Evolutionary conservation across 495 filamentous ascomycete species (phyloP).

Genomic region (Articulospora tetracladia): DNA sequence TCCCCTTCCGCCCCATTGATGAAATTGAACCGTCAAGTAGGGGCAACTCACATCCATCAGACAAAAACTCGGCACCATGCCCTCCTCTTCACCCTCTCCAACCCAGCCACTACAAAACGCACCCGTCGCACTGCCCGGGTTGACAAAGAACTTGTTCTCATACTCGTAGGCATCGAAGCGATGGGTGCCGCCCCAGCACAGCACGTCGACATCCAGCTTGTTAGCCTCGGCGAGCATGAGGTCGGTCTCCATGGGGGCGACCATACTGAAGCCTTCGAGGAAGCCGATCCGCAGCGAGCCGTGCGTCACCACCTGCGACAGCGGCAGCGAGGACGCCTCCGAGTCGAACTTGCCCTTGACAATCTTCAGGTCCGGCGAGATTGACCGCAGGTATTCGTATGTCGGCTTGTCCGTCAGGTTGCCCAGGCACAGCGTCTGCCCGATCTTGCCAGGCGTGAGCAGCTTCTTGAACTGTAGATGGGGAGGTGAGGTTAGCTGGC

Average conservation of each 20-base stretch:
- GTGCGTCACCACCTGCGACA: constrained; percentile 93
- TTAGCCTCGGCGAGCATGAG: constrained; percentile 87
- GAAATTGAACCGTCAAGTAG: too few relatives aligned
- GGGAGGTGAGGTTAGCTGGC: not conserved
- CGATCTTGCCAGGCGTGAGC: constrained; percentile 95
- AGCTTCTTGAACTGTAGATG: constrained; percentile 88
- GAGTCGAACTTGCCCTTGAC: constrained; percentile 87
- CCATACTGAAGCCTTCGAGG: constrained; percentile 92
- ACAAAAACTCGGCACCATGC: constrained; percentile 91
- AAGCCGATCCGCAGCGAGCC: constrained; percentile 92
- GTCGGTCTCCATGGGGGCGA: constrained; percentile 88
- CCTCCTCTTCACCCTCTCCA: constrained; percentile 69
- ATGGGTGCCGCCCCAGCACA: constrained; percentile 97
- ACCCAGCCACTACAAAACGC: constrained; percentile 62
- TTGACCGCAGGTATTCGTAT: constrained; percentile 88
- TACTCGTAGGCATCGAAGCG: constrained; percentile 97
- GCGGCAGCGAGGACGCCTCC: constrained; percentile 82
- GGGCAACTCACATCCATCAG: constrained; percentile 97
- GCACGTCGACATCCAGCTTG: constrained; percentile 93
- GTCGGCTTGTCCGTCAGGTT: constrained; percentile 94
- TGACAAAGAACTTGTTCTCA: constrained; percentile 98
- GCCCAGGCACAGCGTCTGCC: constrained; percentile 93
- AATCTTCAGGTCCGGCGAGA: constrained; percentile 92
- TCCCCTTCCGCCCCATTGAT: not conserved
- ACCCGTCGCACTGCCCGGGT: constrained; percentile 91